These are phyloP conservation scores for Cucurbita pepo DNA, from an alignment of 306 rosid species.

Conservation along the genomic window DNA sequence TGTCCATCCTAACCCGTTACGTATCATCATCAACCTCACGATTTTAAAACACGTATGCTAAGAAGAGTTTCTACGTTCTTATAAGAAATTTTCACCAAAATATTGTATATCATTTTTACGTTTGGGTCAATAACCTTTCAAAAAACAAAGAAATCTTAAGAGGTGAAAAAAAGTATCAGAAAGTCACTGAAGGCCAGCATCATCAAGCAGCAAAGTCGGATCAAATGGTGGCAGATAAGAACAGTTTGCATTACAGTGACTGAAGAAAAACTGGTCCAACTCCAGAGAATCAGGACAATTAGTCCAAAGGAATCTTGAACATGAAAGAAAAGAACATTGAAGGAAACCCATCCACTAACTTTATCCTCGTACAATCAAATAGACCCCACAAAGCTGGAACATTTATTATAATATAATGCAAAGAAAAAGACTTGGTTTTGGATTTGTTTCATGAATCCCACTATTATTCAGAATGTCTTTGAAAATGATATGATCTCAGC, in stretches of 20 bases:
- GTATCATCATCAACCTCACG: too few relatives aligned
- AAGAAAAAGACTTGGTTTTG: neutral
- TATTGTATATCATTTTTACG: too few relatives aligned
- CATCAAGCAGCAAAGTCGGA: neutral
- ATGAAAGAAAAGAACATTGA: neutral
- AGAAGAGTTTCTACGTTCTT: too few relatives aligned
- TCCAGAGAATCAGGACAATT: neutral
- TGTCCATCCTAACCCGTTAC: too few relatives aligned
- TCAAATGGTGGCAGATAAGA: neutral
- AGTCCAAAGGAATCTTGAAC: neutral
- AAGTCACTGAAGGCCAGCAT: neutral
- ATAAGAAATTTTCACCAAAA: too few relatives aligned
- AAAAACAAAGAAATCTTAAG: neutral
- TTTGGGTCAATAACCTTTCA: neutral
- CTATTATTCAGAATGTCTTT: neutral
- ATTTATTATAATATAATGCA: neutral
- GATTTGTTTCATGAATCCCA: neutral
- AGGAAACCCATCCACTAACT: neutral
- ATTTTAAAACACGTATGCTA: too few relatives aligned
- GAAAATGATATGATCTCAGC: neutral
- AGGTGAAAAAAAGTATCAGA: neutral
- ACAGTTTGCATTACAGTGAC: neutral
- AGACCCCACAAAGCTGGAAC: constrained; percentile 6
- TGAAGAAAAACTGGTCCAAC: neutral
- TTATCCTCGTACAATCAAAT: constrained; percentile 3